phyloP scores from a whole-genome alignment of 352 stramenopile species.

The Globisporangium emineosum region DNA sequence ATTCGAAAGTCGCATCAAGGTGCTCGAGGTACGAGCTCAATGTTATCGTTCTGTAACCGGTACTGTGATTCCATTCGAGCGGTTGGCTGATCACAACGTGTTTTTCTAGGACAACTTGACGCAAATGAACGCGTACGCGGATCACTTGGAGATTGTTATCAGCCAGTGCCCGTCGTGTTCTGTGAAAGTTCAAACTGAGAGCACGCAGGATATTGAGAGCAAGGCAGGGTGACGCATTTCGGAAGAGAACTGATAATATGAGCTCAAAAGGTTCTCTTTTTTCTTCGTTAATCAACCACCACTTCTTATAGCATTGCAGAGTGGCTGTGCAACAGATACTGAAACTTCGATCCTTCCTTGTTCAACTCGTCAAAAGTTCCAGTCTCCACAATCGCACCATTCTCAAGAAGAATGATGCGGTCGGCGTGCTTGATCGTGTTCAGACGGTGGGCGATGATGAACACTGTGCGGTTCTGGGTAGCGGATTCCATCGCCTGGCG shows the following conservation, averaged over 20 bases:
- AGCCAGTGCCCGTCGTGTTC: conserved; percentile 64
- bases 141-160: conserved; percentile 77
- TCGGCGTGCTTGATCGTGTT: conserved; percentile 85
- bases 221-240: conserved; percentile 16
- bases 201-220: conserved; percentile 43
- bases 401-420: conserved; percentile 79
- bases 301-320: conserved; percentile 46
- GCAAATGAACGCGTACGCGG: conserved; percentile 77
- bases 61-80: background rate
- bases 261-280: conserved; percentile 6
- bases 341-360: conserved; percentile 74
- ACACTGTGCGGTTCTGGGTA: conserved; percentile 67
- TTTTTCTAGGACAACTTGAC: conserved; percentile 58
- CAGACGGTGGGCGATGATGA: conserved; percentile 84
- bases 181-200: conserved; percentile 66
- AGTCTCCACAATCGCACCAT: conserved; percentile 74
- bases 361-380: conserved; percentile 79
- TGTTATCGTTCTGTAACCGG: background rate
- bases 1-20: conserved; percentile 42
- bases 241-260: background rate
- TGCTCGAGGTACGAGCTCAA: conserved; percentile 49
- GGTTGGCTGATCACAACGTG: background rate
- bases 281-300: conserved; percentile 1
- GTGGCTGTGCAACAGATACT: conserved; percentile 66
- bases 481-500: conserved; percentile 59